A percentile compares a stretch with the other conserved stretches of the same genome.
These are phyloP conservation scores for Aspergillus saccharolyticus DNA, from an alignment of 495 filamentous ascomycete species.

Conservation along the genomic window DNA sequence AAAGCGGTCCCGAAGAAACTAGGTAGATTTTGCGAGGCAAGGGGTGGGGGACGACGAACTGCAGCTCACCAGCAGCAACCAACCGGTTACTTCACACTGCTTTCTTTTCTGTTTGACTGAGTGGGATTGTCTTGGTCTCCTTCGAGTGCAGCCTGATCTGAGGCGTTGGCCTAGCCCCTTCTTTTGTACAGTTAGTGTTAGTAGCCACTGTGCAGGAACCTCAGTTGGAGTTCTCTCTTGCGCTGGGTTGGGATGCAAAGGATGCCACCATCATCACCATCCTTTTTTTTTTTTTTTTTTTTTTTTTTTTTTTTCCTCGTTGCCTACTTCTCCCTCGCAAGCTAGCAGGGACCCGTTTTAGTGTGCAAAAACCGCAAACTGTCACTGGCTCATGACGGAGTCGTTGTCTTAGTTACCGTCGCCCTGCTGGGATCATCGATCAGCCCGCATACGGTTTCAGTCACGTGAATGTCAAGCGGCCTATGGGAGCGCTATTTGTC, in stretches of 20 bases:
- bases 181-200: too few species aligned
- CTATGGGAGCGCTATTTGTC: conserved; percentile 19
- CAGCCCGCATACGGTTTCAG: conserved; percentile 36
- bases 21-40: neutral
- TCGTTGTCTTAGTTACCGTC: neutral
- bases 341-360: neutral
- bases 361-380: neutral
- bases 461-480: conserved; percentile 32
- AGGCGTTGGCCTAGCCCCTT: neutral
- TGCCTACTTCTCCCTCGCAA: too few species aligned
- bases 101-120: neutral
- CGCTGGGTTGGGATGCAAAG: neutral
- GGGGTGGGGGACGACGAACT: too few species aligned
- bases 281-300: too few species aligned
- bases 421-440: conserved; percentile 23
- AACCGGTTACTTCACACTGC: neutral
- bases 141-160: neutral
- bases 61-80: neutral
- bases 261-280: too few species aligned
- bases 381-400: neutral
- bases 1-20: neutral
- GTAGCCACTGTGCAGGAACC: too few species aligned
- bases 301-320: too few species aligned
- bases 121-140: neutral
- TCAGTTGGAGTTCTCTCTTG: too few species aligned